Evolutionary conservation across 2,329 filamentous ascomycete genomes (phyloP), one percentile per base, ranked within the genome.

Genomic region (Sporothrix euskadiensis): DNA sequence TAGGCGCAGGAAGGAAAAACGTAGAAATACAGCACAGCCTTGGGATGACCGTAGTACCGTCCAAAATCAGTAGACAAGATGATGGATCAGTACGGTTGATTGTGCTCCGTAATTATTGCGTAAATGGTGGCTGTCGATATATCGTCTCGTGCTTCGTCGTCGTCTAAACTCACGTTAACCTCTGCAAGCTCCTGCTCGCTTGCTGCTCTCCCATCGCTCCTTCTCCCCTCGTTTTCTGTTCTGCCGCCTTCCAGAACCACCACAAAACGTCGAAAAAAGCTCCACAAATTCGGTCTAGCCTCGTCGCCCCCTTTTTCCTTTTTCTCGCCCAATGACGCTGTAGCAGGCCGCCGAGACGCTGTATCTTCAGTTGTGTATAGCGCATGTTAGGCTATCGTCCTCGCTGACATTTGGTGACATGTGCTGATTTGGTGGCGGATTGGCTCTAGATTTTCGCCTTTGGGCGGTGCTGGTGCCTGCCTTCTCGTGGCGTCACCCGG

Each of bases 401-500:
- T 19, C 9, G 61, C 12, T 66, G 39, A 41, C 39, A 44, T 66
- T 66, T 44, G 61, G 4, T 66, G 39, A 22, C 39, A 44, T 66
- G 47, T 44, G 44, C 44, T 49, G 44, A 49, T 49, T 47, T 30
- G 65, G 71, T 69, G 71, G 63, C 63, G 63, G 63, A 41, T 47
- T 63, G 7, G 19, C 69, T 39, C 30, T 65, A 49, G 44, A 49
- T 49, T 49, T 49, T 49, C 44, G 44, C 44, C 44, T 19, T 19
- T 49, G 41, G 41, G 39, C 41, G 41, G 9, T 47, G 14, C 41
- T 56, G 59, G 61, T 39, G 54, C n/a, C 71, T 69, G 52, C 47
- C 44, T 56, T 49, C 22, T 69, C 39, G 71, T 72, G 44, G 70
- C 73, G 69, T 71, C 47, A 54, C 56, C 57, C 52, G 68, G 71